Evolutionary conservation across 495 filamentous ascomycete species (phyloP), one percentile per base, ranked within the genome.

Genomic region (Chaetomium cochliodes): DNA sequence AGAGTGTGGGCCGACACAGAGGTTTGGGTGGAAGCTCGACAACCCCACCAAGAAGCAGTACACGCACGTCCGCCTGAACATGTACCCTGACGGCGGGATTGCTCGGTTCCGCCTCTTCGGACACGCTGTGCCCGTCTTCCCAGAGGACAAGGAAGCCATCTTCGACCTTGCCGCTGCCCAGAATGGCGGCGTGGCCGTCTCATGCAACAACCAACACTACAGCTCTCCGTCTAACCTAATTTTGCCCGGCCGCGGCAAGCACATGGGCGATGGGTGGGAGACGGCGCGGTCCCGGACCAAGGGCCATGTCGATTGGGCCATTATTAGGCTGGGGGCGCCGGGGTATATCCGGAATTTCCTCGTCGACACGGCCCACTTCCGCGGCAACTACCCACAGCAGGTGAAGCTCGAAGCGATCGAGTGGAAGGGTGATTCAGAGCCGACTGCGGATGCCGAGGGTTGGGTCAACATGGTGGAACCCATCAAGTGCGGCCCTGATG

Each of bases 211-310:
- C 71, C 85, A 96, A 76, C 92, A 96, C 74, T 97, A 90, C 72
- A 91, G 92, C 3, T 87, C 86, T 11, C 90, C 87, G 73, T 86
- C 88, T 64, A 96, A 97, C 74, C 75, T 96, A 52, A 83, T 96
- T 16, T 79, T 96, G 15, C 92, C 93, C 3, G 92, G 92, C 2
- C 82, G 93, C 28, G 93, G 93, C 8, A 86, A 88, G 72, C 88
- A 97, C 76, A 96, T 96, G 92, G 90, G 92, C 37, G 92, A 96
- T 74, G 93, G 93, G 3, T 97, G 93, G 92, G 92, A 97, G 77
- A 97, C 92, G 13, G 87, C 88, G 59, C 84, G 93, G 44, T 92
- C 88, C 37, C 78, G 93, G 26, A 86, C 82, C 25, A 85, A 86
- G 68, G 88, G 84, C 13, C 93, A 97, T 76, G 79, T 90, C 22